Evolutionary conservation across 176 grass and related monocot species (phyloP), one percentile per base, ranked within the genome.

Genomic region (Oryza meridionalis): DNA sequence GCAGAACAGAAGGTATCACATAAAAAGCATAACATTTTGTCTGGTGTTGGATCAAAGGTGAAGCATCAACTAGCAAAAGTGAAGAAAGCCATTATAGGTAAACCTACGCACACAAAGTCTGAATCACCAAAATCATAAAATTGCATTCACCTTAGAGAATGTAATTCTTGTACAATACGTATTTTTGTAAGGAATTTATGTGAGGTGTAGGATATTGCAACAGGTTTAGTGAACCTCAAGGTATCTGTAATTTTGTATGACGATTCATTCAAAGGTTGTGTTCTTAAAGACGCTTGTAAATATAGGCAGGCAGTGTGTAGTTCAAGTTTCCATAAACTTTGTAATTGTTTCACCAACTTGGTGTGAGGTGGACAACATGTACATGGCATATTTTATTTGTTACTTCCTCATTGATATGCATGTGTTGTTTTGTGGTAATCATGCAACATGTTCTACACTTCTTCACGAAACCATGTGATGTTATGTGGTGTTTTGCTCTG

Each of bases 51-150:
- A 71, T 94, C 90, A 38, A 97, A 97, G 76, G 95, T 97, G 43
- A 97, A 97, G 44, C 92, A 91, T 16, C 93, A 94, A 69, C 59
- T 97, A 61, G 90, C 86, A 76, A 97, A 97, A 75, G 95, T 97
- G 27, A 97, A 91, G 78, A 97, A 97, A 82, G 95, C 82, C 63
- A 94, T 97, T 15, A 88, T 88, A 49, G 88, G 92, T 67, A 97
- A 97, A 78, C 88, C 95, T 37, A 90, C 84, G 46, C 85, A 86
- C 44, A 40, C 86, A 78, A 90, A 89, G 67, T 90, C 78, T 62
- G 78, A 77, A 51, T 84, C 87, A 25, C 69, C 86, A 50, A 92
- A 88, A 85, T 84, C 85, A 79, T 85, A 82, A 84, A 64, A 50
- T 37, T 46, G n/a, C 11, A 69, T 79, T 90, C 80, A 58, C 70